These are phyloP conservation scores for Hymenoscyphus albidus DNA, from an alignment of 2,329 filamentous ascomycete genomes.

Conservation along the genomic window DNA sequence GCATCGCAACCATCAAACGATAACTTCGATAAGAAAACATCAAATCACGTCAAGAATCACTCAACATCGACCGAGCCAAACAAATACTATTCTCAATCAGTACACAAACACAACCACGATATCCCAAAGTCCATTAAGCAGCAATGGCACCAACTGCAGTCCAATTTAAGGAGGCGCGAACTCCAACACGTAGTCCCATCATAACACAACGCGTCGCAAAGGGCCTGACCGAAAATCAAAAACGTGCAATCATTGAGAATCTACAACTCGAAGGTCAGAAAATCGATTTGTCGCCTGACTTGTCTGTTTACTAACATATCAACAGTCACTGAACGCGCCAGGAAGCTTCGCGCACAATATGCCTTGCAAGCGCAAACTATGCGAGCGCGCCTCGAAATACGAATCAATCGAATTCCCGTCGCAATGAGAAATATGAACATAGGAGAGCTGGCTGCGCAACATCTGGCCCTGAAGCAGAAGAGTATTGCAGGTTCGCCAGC, in stretches of 20 bases:
- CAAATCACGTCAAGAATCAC: no score
- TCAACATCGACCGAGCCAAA: no score
- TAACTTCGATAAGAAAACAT: no score
- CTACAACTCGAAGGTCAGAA: conserved; percentile 78
- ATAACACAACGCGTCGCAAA: conserved; percentile 54
- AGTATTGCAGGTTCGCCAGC: conserved; percentile 20
- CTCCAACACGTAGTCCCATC: conserved; percentile 52
- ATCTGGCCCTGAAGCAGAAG: conserved; percentile 29
- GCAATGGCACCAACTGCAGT: conserved; percentile 36
- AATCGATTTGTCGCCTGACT: conserved; percentile 3
- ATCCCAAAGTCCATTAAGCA: conserved; percentile 27
- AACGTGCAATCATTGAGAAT: conserved; percentile 85
- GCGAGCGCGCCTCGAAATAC: conserved; percentile 81
- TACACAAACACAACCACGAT: conserved; percentile 13
- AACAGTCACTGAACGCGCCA: conserved; percentile 78
- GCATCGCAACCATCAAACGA: no score
- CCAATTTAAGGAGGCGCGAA: conserved; percentile 33
- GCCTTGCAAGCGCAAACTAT: conserved; percentile 82
- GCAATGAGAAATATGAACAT: conserved; percentile 76
- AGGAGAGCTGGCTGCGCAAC: conserved; percentile 59
- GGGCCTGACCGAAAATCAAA: conserved; percentile 66
- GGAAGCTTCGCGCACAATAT: conserved; percentile 85
- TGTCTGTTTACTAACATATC: conserved; percentile 17
- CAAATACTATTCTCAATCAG: no score
- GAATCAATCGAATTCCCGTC: conserved; percentile 86